A percentile compares a stretch with the other conserved stretches of the same genome.
Evolutionary conservation across 202 grass and related monocot species (phyloP).

Genomic region (Saccharum hybrid): DNA sequence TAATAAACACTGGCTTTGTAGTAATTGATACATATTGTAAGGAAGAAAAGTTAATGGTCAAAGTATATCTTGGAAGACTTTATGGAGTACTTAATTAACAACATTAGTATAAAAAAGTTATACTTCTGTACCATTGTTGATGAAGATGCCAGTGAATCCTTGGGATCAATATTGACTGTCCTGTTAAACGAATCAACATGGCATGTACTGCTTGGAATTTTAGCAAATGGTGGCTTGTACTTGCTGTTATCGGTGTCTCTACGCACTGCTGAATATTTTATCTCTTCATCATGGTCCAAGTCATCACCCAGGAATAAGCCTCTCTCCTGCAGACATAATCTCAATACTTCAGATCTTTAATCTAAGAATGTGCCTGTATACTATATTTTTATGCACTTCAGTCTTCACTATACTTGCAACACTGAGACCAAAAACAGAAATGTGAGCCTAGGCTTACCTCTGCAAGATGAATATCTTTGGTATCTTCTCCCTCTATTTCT

Average conservation of each 20-base stretch:
- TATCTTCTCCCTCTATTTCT: constrained; percentile 97
- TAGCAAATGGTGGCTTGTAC: constrained; percentile 38
- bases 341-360: constrained; percentile 25
- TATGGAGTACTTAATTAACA: background rate
- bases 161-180: constrained; percentile 41
- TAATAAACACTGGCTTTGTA: background rate
- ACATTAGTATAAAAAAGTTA: background rate
- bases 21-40: background rate
- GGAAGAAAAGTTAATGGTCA: background rate
- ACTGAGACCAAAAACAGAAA: background rate
- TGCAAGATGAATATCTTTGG: constrained; percentile 91
- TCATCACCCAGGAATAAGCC: constrained; percentile 75
- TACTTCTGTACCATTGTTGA: constrained; percentile 49
- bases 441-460: constrained; percentile 61
- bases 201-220: constrained; percentile 34
- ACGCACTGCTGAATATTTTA: constrained; percentile 83
- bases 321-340: constrained; percentile 71
- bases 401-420: constrained; percentile 23
- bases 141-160: constrained; percentile 33
- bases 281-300: constrained; percentile 89
- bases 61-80: background rate
- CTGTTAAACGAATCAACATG: constrained; percentile 42
- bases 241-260: constrained; percentile 69
- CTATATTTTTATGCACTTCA: constrained; percentile 5
- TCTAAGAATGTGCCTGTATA: background rate